phyloP scores from a whole-genome alignment of 202 grass and related monocot species.

The Brachypodium distachyon region DNA sequence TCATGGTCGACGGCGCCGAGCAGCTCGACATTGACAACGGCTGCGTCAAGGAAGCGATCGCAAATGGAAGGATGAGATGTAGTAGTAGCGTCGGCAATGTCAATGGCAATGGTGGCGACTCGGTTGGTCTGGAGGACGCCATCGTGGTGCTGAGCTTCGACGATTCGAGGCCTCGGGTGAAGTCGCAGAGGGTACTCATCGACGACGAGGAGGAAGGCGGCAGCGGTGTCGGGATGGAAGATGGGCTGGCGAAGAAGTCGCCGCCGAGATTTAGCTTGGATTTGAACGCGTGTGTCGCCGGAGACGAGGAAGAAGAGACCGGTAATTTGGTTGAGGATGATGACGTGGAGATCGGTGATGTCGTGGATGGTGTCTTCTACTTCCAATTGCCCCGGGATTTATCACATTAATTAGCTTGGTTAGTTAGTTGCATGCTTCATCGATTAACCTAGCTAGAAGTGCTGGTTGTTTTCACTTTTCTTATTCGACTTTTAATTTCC shows the following conservation, averaged over 20 bases:
- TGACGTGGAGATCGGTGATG: constrained; percentile 25
- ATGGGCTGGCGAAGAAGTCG: not conserved
- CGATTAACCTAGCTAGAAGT: constrained; percentile 21
- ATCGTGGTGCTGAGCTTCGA: constrained; percentile 71
- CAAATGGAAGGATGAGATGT: constrained; percentile 26
- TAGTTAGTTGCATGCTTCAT: not conserved
- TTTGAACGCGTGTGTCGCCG: constrained; percentile 51
- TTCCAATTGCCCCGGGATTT: constrained; percentile 33
- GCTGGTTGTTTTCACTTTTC: not conserved
- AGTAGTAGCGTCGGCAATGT: too few species aligned
- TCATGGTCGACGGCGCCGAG: constrained; percentile 57
- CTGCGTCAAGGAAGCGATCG: constrained; percentile 40
- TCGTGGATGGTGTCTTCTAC: constrained; percentile 59
- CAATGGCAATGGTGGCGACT: constrained; percentile 33
- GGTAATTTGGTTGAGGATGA: not conserved
- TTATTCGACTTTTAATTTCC: not conserved
- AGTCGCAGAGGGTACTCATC: constrained; percentile 21
- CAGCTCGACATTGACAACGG: constrained; percentile 31
- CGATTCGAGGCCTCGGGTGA: constrained; percentile 36
- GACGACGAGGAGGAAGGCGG: not conserved
- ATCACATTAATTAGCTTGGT: constrained; percentile 19
- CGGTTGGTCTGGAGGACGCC: constrained; percentile 41
- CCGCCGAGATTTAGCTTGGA: constrained; percentile 52
- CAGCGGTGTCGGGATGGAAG: not conserved
- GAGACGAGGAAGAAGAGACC: not conserved